Evolutionary conservation across 257 asterid genomes (phyloP), one percentile per base, ranked within the genome.

Genomic region (Solanum appendiculatum): DNA sequence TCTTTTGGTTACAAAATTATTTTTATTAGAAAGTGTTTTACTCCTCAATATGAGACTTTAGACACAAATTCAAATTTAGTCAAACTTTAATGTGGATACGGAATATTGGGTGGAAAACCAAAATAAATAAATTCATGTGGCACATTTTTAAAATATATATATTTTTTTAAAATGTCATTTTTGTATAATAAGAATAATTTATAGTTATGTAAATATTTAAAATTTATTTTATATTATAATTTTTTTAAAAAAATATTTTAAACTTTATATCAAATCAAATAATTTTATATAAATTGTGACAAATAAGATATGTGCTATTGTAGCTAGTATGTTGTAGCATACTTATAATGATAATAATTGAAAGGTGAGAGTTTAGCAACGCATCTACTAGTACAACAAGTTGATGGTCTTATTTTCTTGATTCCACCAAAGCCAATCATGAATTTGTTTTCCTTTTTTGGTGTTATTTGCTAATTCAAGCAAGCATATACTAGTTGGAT

Each of bases 101-200:
- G 0, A 18, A 54, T 0, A 6, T 0, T 4, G 2, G 0, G 0
- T 18, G 1, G 0, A 2, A 54, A 54, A 54, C 18, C 0, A 18
- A 54, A 39, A 39, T 8, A 7, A 58, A 23, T 23, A 23, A n/a
- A n/a, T n/a, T 23, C 15, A 23, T 1, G 7, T 3, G 15, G 3
- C 15, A 23, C 29, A 60, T 9, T 21, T 56, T 4, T 4, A 1
- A 48, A 1, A 48, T 46, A 46, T 13, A 46, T 13, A 14, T 14
- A 42, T 42, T 10, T 15, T 54, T 54, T 54, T 8, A 20, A 54
- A 56, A 56, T 56, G 23, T 51, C 23, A 58, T 1, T 58, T 58
- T 58, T 21, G 5, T 58, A 21, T 21, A 54, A 54, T 7, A 18
- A 54, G 4, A 54, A 54, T 54, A 18, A 18, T 18, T 7, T 54